These are phyloP conservation scores for Flaveria floridana DNA, from an alignment of 140 eudicot species.

Conservation along the genomic window DNA sequence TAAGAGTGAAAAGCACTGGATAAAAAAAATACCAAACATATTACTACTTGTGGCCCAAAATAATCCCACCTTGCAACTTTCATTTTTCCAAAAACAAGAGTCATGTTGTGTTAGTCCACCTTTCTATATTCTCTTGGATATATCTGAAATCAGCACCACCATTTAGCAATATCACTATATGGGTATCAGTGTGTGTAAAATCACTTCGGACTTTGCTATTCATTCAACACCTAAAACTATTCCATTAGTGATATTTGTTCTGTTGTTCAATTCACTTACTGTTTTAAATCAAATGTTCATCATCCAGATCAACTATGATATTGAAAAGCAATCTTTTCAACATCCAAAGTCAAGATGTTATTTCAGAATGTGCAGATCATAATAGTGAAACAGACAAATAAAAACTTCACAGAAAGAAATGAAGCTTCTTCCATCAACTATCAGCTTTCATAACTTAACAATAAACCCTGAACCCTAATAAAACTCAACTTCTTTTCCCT, in stretches of 20 bases:
- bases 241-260: background rate
- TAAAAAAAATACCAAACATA: constrained; percentile 4
- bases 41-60: constrained; percentile 3
- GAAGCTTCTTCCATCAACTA: background rate
- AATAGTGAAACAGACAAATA: no score
- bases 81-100: background rate
- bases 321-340: background rate
- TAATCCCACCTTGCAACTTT: background rate
- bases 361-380: constrained; percentile 22
- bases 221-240: background rate
- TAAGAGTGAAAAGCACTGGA: background rate
- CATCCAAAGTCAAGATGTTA: background rate
- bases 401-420: background rate
- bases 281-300: no score
- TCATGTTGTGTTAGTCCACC: background rate
- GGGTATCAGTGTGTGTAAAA: no score
- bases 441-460: background rate
- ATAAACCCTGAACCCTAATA: background rate
- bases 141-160: background rate
- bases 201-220: no score
- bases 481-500: background rate
- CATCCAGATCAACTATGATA: no score
- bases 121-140: background rate
- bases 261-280: no score
- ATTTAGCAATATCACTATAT: background rate